Conservation (phyloP, 805 yeast species). For the Danielia reshetovae region DNA sequence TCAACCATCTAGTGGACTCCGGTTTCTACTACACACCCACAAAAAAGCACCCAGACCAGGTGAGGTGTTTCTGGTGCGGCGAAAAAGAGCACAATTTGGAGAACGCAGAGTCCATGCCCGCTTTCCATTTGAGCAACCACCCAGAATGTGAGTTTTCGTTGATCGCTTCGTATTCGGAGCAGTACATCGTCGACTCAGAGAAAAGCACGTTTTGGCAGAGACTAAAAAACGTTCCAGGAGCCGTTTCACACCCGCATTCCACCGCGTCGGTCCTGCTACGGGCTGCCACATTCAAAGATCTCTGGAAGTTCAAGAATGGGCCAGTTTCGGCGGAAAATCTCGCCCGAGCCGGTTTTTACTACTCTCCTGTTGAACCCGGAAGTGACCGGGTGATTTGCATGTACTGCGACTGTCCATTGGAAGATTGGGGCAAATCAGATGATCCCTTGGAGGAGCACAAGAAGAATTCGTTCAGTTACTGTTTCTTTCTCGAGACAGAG, state of each 20-base stretch:
- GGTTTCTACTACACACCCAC: constrained; percentile 62
- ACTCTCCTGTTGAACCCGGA: constrained; percentile 25
- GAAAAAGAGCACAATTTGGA: constrained; percentile 25
- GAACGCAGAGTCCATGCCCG: constrained; percentile 15
- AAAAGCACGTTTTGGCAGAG: constrained; percentile 11
- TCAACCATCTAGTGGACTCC: constrained; percentile 44
- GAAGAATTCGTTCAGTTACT: constrained; percentile 18
- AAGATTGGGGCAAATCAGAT: constrained; percentile 59
- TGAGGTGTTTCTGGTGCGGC: constrained; percentile 57
- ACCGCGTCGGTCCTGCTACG: constrained; percentile 12
- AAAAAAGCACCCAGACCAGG: constrained; percentile 43
- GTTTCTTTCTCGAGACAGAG: constrained; percentile 24
- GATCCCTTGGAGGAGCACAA: constrained; percentile 59
- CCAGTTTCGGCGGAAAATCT: constrained; percentile 14
- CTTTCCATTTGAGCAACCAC: constrained; percentile 17
- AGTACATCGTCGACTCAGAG: constrained; percentile 6
- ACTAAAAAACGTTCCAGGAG: constrained; percentile 4
- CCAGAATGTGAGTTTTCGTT: constrained; percentile 16
- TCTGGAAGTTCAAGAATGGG: constrained; percentile 11
- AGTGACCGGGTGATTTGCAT: constrained; percentile 34
- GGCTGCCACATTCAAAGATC: constrained; percentile 12
- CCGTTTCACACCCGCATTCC: constrained; percentile 12
- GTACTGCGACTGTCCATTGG: constrained; percentile 28
- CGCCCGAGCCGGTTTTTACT: constrained; percentile 46
- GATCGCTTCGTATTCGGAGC: constrained; percentile 8